Base-by-base conservation (phyloP, 2,329 filamentous ascomycete genomes). In the Hymenoscyphus fructigenus region DNA sequence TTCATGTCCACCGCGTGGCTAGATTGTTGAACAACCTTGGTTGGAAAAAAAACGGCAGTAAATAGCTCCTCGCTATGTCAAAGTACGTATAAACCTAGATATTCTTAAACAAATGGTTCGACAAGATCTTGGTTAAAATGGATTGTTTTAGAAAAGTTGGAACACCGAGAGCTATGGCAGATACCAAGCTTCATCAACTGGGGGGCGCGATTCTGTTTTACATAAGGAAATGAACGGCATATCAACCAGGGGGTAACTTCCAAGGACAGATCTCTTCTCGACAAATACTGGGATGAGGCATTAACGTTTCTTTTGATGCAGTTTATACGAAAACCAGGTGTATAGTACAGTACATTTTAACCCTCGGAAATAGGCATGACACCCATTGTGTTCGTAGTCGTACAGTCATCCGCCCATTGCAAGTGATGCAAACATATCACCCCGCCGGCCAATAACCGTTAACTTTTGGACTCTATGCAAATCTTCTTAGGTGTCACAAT, bases 391-490 rank as follows among this genome's bases (percentile, higher is more conserved):
- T 65, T 68, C 63, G 64, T 72, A 64, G 68, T 73, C 66, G 69
- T 73, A 74, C 72, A 70, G 67, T 69, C 68, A 65, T 67, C 68
- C 67, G 65, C 64, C 67, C 61, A 61, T 59, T 62, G 57, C 56
- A 67, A 69, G 66, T 65, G 64, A 63, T 68, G 67, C 57, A 69
- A 66, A 69, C 62, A 67, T 66, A 65, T 66, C 67, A 67, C 64
- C 65, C 66, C 67, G 59, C 47, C 57, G 50, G 65, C 66, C 63
- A 66, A 66, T 58, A 65, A 65, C 65, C 65, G 65, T 50, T 69
- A 71, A 70, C 67, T 67, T 71, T 72, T 71, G 61, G 62, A 68
- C 68, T 73, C 72, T 74, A 72, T 71, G 71, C 70, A 73, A 71
- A 68, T 69, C 67, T 65, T 28, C 59, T 62, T 58, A 47, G 62